Base-by-base conservation (phyloP, 768 basidiomycete species). In the Psilocybe azurescens region DNA sequence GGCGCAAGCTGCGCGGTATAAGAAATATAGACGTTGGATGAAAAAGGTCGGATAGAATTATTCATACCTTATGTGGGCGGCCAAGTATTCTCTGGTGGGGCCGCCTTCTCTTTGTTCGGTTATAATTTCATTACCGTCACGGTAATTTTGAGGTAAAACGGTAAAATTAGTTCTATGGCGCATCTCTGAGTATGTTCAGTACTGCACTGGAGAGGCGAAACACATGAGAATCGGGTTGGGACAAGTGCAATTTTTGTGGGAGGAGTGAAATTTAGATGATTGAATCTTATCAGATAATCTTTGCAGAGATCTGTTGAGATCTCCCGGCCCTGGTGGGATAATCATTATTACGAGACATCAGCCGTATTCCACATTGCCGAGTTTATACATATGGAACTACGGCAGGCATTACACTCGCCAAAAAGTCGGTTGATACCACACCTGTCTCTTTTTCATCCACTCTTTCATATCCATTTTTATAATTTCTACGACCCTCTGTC, bases 381-480 rank as follows among this genome's bases (percentile, higher is more conserved):
- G 29, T 44, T 39, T 52, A 65, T 65, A 65, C 64, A 62, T 61
- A 65, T 62, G 62, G 58, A 36, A 56, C 46, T 53, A 59, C 53
- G 53, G 39, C 36, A 30, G 41, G n/a, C 36, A 54, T 62, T 36
- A 51, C 50, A 30, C 29, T 51, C 61, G 33, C 57, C 61, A 64
- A 54, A 62, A 63, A 65, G 64, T 58, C 61, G 52, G 48, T 58
- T 58, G 63, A 62, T 53, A 63, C 50, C 47, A 55, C 36, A 55
- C 53, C 57, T 52, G 36, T 44, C 56, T 56, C 59, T 56, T 63
- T 61, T 63, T 56, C 64, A 61, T 66, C 69, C 65, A 58, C 59
- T 66, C 66, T 51, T 69, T 69, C 61, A 63, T 57, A 57, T 46
- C 58, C 51, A 51, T 60, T 53, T 60, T 65, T 53, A 58, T 59